Conservation (phyloP, 2,329 filamentous ascomycete species). For the Bipolaris cookei region DNA sequence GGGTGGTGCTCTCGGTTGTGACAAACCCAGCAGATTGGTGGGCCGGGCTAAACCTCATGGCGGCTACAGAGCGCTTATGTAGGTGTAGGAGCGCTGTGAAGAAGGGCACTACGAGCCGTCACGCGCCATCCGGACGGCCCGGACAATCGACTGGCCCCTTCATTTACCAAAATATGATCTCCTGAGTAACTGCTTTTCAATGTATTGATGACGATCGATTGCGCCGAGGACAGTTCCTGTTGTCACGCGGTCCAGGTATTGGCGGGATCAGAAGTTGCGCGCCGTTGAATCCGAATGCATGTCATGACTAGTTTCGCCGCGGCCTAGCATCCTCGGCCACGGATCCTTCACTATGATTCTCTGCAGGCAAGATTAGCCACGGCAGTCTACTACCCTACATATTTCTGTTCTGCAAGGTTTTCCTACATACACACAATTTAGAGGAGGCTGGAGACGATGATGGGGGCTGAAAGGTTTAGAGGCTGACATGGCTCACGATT, state of each 20-base stretch:
- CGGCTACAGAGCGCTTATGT: background rate
- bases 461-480: background rate
- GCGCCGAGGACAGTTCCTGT: background rate
- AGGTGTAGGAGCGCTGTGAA: background rate
- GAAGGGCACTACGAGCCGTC: background rate
- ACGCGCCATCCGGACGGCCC: conserved; percentile 9
- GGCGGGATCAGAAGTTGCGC: background rate
- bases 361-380: background rate
- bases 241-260: background rate
- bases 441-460: background rate
- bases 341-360: background rate
- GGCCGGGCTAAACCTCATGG: background rate
- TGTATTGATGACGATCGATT: background rate
- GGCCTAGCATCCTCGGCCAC: background rate
- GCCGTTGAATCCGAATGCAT: background rate
- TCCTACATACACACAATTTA: background rate
- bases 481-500: background rate
- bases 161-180: background rate
- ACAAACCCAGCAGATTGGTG: background rate
- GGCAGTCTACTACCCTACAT: background rate
- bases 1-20: background rate
- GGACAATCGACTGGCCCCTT: background rate
- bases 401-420: background rate
- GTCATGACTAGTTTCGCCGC: background rate
- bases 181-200: background rate